Evolutionary conservation across 1,284 basidiomycete species (phyloP), one percentile per base, ranked within the genome.

Genomic region (Peniophora sp.): DNA sequence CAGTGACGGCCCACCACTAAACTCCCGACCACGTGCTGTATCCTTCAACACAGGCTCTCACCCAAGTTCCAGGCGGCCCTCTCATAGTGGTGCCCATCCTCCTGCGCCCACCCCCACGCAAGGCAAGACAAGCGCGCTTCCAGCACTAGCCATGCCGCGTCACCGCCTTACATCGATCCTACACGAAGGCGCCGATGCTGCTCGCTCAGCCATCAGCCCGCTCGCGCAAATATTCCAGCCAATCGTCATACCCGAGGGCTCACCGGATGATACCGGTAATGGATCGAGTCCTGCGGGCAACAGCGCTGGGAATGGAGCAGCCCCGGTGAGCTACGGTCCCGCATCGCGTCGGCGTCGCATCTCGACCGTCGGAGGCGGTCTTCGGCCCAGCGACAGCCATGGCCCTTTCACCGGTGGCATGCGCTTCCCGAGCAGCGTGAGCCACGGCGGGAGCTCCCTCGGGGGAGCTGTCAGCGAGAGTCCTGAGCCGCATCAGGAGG

Each of bases 191-290:
- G 53, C 64, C 6, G 76, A 80, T 38, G 56, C 66, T 27, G 61
- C 65, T 3, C 72, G 75, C 23, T 71, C 61, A 43, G 69, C 72
- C 48, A 63, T 71, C 6, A 85, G 83, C 58, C 87, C 87, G 17
- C 70, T 90, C 2, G 84, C 85, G 2, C 85, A 88, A 61, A 71
- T 87, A 12, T 90, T 79, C 61, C 81, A 83, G 52, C 83, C 87
- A 2, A 57, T 88, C 17, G 66, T 70, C 22, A 64, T 64, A 17
- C 56, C 60, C 2, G 72, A 77, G 52, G 49, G 46, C 50, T 50
- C 49, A 49, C 53, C 50, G 32, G 58, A 55, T 19, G 56, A 55
- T 48, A 52, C 38, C 38, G n/a, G 38, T 41, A 20, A n/a, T 20
- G 38, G 38, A n/a, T 20, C n/a, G n/a, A n/a, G 38, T 41, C 16